These are phyloP conservation scores for Fusarium sp. DNA, from an alignment of 2,329 filamentous ascomycete species.

Conservation along the genomic window DNA sequence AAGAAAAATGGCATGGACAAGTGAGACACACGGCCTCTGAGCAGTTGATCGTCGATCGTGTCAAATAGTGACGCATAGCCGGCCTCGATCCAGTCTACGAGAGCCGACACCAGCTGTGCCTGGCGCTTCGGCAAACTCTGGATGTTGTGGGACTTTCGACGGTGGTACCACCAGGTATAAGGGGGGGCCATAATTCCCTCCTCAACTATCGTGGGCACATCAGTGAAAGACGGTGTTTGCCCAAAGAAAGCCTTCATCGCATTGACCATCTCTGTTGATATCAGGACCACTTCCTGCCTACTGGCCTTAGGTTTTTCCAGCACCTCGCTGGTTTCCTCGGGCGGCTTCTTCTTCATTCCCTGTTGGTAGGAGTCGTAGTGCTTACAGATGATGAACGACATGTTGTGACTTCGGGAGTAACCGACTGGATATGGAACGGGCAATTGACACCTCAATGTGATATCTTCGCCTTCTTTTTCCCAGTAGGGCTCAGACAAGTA, in stretches of 20 bases:
- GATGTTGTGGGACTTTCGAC: not conserved
- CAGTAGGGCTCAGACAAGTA: conserved; percentile 10
- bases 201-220: too few species aligned
- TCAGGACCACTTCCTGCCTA: not conserved
- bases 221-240: not conserved
- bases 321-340: not conserved
- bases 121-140: not conserved
- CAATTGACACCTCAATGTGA: not conserved
- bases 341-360: too few species aligned
- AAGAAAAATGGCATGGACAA: not conserved
- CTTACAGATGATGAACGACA: not conserved
- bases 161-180: conserved; percentile 30
- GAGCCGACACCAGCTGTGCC: not conserved
- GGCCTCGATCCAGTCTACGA: conserved; percentile 11
- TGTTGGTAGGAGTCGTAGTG: not conserved
- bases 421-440: not conserved
- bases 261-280: conserved; percentile 10
- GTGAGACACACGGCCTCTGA: not conserved
- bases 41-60: not conserved
- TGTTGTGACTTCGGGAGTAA: not conserved
- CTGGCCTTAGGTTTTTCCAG: not conserved
- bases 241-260: conserved; percentile 1
- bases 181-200: too few species aligned
- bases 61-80: not conserved
- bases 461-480: not conserved